A percentile compares a stretch with the other conserved stretches of the same genome.
These are phyloP conservation scores for Ceratocystis albifundus DNA, from an alignment of 2,329 filamentous ascomycete species.

Conservation along the genomic window DNA sequence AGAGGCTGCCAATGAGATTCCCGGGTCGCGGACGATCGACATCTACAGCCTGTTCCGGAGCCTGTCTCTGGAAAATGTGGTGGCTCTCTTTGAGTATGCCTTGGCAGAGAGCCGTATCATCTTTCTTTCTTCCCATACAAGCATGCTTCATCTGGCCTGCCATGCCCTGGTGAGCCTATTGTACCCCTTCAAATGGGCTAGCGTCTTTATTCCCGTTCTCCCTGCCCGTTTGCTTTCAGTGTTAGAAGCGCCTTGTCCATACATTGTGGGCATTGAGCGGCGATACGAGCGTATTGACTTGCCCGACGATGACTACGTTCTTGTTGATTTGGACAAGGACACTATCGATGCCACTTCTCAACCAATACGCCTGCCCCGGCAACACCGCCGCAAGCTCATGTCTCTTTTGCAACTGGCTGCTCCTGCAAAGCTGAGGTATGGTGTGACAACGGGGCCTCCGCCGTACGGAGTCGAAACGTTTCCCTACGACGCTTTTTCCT, in stretches of 20 bases:
- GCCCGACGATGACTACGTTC: constrained; percentile 88
- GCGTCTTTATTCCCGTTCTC: constrained; percentile 85
- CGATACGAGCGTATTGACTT: constrained; percentile 77
- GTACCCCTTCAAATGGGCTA: constrained; percentile 86
- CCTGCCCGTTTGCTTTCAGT: constrained; percentile 80
- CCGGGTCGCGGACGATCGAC: constrained; percentile 81
- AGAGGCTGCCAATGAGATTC: constrained; percentile 85
- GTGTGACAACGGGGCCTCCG: constrained; percentile 77
- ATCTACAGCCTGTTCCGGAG: constrained; percentile 86
- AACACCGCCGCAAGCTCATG: constrained; percentile 79
- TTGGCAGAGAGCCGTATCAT: constrained; percentile 92
- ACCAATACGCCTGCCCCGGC: constrained; percentile 70
- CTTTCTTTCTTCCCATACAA: constrained; percentile 85
- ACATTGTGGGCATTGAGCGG: constrained; percentile 91
- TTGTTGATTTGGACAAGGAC: constrained; percentile 88
- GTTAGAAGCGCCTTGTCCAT: constrained; percentile 88
- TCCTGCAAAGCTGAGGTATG: constrained; percentile 76
- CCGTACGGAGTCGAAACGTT: constrained; percentile 88
- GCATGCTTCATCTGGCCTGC: constrained; percentile 89
- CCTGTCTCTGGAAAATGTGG: constrained; percentile 80
- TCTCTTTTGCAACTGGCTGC: constrained; percentile 82
- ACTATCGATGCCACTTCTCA: constrained; percentile 72
- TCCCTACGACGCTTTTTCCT: constrained; percentile 79
- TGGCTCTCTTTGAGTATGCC: constrained; percentile 85
- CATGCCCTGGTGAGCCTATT: constrained; percentile 75